Evolutionary conservation across 2,329 filamentous ascomycete species (phyloP).

Genomic region (Tolypocladium sp.): DNA sequence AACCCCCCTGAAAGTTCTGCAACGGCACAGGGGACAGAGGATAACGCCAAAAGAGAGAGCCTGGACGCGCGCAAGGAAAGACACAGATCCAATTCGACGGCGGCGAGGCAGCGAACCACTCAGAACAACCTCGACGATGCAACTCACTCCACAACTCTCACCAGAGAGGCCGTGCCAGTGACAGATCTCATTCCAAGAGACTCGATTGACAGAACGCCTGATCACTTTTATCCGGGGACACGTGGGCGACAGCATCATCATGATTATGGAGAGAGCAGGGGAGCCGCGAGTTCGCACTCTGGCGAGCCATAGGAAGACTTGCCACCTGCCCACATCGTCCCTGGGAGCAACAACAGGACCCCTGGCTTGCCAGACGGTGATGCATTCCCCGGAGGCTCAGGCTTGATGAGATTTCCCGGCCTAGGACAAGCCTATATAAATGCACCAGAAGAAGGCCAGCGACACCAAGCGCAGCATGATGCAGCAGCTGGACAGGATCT

Average conservation of each 20-base stretch:
- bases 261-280: background rate
- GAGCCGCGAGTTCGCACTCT: background rate
- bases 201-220: constrained; percentile 2
- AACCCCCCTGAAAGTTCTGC: background rate
- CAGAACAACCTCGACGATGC: background rate
- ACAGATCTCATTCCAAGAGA: constrained; percentile 8
- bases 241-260: too few species aligned
- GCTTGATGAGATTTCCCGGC: background rate
- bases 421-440: background rate
- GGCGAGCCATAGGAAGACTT: background rate
- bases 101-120: background rate
- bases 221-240: constrained; percentile 1
- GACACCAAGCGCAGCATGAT: background rate
- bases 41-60: background rate
- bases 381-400: background rate
- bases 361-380: background rate
- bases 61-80: too few species aligned
- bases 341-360: background rate
- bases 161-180: background rate
- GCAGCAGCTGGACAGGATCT: background rate
- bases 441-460: background rate
- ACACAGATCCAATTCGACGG: background rate
- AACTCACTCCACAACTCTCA: background rate
- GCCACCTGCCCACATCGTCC: background rate
- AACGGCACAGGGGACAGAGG: background rate